phyloP scores from a whole-genome alignment of 2,329 filamentous ascomycete species.

The Chaetoscypha palmicola region DNA sequence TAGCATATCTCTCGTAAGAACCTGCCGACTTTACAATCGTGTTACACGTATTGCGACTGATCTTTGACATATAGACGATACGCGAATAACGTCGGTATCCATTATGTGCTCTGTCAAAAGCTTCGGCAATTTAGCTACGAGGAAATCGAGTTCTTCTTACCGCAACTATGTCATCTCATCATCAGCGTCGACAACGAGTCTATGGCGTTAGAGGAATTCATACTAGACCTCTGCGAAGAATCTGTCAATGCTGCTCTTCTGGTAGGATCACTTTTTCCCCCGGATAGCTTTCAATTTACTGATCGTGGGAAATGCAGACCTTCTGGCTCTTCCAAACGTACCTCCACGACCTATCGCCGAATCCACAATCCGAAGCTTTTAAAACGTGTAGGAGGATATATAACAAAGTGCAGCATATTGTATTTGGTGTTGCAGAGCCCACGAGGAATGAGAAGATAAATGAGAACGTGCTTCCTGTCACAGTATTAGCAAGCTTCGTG shows the following conservation, averaged over 20 bases:
- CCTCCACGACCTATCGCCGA: constrained; percentile 68
- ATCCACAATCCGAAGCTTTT: constrained; percentile 70
- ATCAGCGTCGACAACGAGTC: constrained; percentile 87
- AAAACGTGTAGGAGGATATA: constrained; percentile 77
- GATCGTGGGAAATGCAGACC: constrained; percentile 46
- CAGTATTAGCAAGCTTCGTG: constrained; percentile 73
- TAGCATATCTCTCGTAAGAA: constrained; percentile 75
- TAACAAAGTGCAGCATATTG: constrained; percentile 83
- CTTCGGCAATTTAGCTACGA: constrained; percentile 83
- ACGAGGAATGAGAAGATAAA: constrained; percentile 67
- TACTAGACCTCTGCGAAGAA: constrained; percentile 79
- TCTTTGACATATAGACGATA: constrained; percentile 56
- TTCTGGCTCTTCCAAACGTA: constrained; percentile 91
- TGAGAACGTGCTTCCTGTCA: constrained; percentile 74
- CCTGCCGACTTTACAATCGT: constrained; percentile 15
- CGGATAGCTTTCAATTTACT: constrained; percentile 15
- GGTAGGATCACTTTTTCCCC: constrained; percentile 45
- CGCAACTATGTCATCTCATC: constrained; percentile 79
- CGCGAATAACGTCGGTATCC: constrained; percentile 82
- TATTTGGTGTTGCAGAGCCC: constrained; percentile 69
- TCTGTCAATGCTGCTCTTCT: constrained; percentile 77
- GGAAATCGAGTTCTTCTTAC: constrained; percentile 88
- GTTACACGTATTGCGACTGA: constrained; percentile 5
- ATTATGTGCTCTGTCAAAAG: constrained; percentile 84
- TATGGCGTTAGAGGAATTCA: constrained; percentile 83